Percentiles rank a stretch among this genome's conserved stretches.
phyloP scores from a whole-genome alignment of 1,284 basidiomycete genomes.

The Fomitopsis palustris region DNA sequence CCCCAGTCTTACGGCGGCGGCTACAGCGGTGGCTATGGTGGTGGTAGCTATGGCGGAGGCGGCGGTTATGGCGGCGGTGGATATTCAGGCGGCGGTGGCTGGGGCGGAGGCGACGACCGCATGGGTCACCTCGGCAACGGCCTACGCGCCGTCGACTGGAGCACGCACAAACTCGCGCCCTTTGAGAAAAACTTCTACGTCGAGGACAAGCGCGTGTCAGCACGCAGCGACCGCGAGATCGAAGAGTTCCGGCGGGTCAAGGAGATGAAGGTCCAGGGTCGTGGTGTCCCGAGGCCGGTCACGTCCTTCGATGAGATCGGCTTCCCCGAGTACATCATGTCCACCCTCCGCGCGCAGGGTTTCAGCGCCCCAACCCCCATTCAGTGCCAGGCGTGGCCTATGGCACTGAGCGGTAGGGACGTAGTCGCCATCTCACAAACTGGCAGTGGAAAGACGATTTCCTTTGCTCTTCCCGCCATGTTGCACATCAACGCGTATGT shows the following conservation, averaged over 20 bases:
- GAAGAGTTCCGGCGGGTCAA: slow-evolving; percentile 83
- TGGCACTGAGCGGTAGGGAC: slow-evolving; percentile 93
- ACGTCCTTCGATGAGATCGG: slow-evolving; percentile 92
- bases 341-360: slow-evolving; percentile 91
- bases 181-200: slow-evolving; percentile 98
- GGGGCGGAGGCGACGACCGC: slow-evolving; percentile 62
- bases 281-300: slow-evolving; percentile 86
- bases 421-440: slow-evolving; percentile 97
- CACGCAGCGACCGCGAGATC: slow-evolving; percentile 82
- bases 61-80: slow-evolving; percentile 42
- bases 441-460: slow-evolving; percentile 96
- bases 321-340: slow-evolving; percentile 95
- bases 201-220: slow-evolving; percentile 85
- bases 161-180: slow-evolving; percentile 64
- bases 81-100: slow-evolving; percentile 51
- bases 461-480: slow-evolving; percentile 98
- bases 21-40: slow-evolving; percentile 28
- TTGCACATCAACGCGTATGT: slow-evolving; percentile 96
- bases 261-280: slow-evolving; percentile 93
- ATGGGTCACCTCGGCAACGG: slow-evolving; percentile 85
- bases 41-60: slow-evolving; percentile 23
- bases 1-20: slow-evolving; percentile 34
- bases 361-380: slow-evolving; percentile 90
- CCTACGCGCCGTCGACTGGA: slow-evolving; percentile 87
- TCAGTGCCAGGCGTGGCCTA: slow-evolving; percentile 98